Conservation (phyloP, 2,329 filamentous ascomycete species). For the Microascus cirrosus region DNA sequence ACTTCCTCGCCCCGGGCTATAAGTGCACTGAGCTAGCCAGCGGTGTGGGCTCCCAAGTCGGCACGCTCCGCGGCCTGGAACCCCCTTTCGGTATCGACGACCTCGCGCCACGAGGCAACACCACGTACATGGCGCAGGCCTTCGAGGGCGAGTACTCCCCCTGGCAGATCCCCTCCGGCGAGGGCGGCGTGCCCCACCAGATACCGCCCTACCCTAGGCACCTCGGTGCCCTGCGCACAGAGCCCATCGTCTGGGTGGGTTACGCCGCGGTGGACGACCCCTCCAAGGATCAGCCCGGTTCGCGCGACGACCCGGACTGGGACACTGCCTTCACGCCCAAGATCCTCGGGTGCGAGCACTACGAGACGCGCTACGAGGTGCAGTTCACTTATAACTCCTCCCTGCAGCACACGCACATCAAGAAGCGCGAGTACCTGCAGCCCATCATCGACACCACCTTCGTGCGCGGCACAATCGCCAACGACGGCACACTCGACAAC, state of each 20-base stretch:
- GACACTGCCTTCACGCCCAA: constrained; percentile 17
- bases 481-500: constrained; percentile 21
- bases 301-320: constrained; percentile 13
- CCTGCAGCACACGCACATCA: constrained; percentile 13
- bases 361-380: constrained; percentile 20
- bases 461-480: constrained; percentile 9
- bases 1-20: constrained; percentile 23
- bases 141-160: constrained; percentile 16
- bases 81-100: constrained; percentile 15
- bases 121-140: constrained; percentile 18
- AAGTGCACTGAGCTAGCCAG: constrained; percentile 19
- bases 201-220: constrained; percentile 11
- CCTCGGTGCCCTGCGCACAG: constrained; percentile 20
- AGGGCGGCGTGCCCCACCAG: constrained; percentile 15
- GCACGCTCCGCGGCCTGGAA: constrained; percentile 11
- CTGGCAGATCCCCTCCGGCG: constrained; percentile 12
- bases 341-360: constrained; percentile 21
- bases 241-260: constrained; percentile 24
- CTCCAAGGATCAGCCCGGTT: constrained; percentile 9
- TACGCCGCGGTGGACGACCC: constrained; percentile 15
- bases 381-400: constrained; percentile 15
- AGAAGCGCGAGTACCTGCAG: constrained; percentile 9
- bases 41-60: constrained; percentile 13
- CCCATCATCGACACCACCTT: constrained; percentile 18
- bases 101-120: constrained; percentile 16